A percentile compares a stretch with the other conserved stretches of the same genome.
phyloP scores from a whole-genome alignment of 768 basidiomycete species.

The Serendipita sp. region DNA sequence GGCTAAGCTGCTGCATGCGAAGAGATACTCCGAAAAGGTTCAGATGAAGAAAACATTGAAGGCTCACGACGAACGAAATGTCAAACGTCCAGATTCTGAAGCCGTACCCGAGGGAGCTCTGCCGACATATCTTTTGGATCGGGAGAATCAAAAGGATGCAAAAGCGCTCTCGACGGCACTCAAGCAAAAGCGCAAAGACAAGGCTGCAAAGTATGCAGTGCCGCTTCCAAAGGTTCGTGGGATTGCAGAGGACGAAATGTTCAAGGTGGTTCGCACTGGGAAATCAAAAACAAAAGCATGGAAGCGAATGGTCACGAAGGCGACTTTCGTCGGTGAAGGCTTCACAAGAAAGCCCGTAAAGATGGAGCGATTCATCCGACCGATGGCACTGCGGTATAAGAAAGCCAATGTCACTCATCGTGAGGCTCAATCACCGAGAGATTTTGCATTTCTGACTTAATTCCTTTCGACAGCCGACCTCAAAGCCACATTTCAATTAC shows the following conservation, averaged over 20 bases:
- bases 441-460: background rate
- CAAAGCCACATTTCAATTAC: slow-evolving; percentile 97
- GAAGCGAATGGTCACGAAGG: slow-evolving; percentile 99
- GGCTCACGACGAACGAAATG: slow-evolving; percentile 95
- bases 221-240: slow-evolving; percentile 94
- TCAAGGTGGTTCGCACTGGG: slow-evolving; percentile 96
- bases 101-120: slow-evolving; percentile 79
- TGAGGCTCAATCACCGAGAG: slow-evolving; percentile 24
- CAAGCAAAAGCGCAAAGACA: slow-evolving; percentile 98
- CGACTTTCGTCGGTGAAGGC: slow-evolving; percentile 95
- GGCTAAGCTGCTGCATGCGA: slow-evolving; percentile 95
- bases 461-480: slow-evolving; percentile 55
- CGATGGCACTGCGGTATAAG: slow-evolving; percentile 94
- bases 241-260: slow-evolving; percentile 99
- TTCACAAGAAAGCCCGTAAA: slow-evolving; percentile 98
- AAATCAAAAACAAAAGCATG: slow-evolving; percentile 92
- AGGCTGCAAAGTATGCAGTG: slow-evolving; percentile 95
- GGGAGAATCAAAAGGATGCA: slow-evolving; percentile 96
- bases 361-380: slow-evolving; percentile 94
- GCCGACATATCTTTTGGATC: slow-evolving; percentile 89
- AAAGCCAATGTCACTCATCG: slow-evolving; percentile 99
- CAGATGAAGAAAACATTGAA: slow-evolving; percentile 99
- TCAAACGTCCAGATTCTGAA: slow-evolving; percentile 82
- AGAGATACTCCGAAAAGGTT: slow-evolving; percentile 93
- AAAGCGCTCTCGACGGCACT: slow-evolving; percentile 90